These are phyloP conservation scores for Larix kaempferi DNA, from an alignment of 75 land plant genomes.

Conservation along the genomic window DNA sequence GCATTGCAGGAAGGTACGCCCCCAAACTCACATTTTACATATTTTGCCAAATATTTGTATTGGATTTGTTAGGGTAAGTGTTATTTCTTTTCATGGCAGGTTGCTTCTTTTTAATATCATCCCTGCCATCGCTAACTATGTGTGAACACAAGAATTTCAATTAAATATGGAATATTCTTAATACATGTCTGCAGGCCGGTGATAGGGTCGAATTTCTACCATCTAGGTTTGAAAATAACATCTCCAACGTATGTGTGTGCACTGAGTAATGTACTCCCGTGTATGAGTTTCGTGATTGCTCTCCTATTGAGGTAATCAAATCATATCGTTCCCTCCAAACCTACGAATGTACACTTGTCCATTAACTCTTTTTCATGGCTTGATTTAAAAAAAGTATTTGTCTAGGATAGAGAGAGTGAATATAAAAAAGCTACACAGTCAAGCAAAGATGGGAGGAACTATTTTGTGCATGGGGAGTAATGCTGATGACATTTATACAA, in stretches of 20 bases:
- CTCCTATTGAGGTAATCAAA: conserved; percentile 20
- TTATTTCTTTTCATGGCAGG: neutral
- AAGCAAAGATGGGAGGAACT: conserved; percentile 37
- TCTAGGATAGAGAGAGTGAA: conserved; percentile 27
- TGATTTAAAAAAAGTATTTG: neutral
- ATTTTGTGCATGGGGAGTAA: conserved; percentile 15
- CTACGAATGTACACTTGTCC: too few species aligned
- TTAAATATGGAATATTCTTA: neutral
- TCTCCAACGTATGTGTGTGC: conserved; percentile 34
- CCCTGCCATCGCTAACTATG: too few species aligned
- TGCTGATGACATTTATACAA: conserved; percentile 9
- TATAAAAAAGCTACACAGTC: conserved; percentile 24
- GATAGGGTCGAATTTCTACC: conserved; percentile 4
- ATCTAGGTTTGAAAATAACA: conserved; percentile 11
- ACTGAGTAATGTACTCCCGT: conserved; percentile 29
- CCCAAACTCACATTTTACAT: neutral
- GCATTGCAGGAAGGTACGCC: conserved; percentile 2
- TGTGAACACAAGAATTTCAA: too few species aligned
- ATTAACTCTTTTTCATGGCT: too few species aligned
- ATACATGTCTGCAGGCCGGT: conserved; percentile 10
- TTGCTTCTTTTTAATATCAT: too few species aligned
- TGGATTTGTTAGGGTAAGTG: conserved; percentile 3
- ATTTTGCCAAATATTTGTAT: conserved; percentile 1
- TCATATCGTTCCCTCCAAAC: too few species aligned
- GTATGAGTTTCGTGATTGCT: conserved; percentile 29